Conservation (phyloP, 2,329 filamentous ascomycete species). For the Phialocephala sp. region DNA sequence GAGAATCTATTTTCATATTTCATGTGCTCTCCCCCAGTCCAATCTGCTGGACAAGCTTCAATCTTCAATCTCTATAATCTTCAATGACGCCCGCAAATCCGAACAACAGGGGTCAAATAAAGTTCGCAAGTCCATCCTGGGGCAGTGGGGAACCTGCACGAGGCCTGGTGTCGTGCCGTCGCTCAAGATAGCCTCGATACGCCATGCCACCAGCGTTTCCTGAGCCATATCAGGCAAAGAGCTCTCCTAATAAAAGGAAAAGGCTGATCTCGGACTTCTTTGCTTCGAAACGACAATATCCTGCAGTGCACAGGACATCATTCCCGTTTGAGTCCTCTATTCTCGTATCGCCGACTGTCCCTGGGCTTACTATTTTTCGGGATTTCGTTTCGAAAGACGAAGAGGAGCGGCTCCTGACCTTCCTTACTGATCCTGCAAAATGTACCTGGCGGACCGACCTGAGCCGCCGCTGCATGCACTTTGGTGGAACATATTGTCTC, state of each 20-base stretch:
- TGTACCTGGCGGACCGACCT: constrained; percentile 5
- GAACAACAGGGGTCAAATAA: constrained; percentile 3
- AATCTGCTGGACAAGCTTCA: neutral
- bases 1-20: constrained; percentile 6
- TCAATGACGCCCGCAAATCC: constrained; percentile 1
- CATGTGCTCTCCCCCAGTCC: no score
- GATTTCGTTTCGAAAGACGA: constrained; percentile 7
- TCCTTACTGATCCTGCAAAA: neutral
- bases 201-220: neutral
- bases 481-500: constrained; percentile 1
- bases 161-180: neutral
- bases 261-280: constrained; percentile 6
- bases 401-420: neutral
- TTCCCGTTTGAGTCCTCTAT: neutral
- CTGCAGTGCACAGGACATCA: neutral
- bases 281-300: constrained; percentile 1
- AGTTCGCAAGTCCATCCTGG: neutral
- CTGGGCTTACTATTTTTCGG: constrained; percentile 7
- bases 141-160: neutral
- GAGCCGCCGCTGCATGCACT: neutral
- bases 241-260: neutral
- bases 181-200: constrained; percentile 1
- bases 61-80: neutral
- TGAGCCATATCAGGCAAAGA: neutral
- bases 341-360: neutral